Percentiles rank a stretch among this genome's conserved stretches.
phyloP scores from a whole-genome alignment of 306 rosid genomes.

The Hippophae tibetana region DNA sequence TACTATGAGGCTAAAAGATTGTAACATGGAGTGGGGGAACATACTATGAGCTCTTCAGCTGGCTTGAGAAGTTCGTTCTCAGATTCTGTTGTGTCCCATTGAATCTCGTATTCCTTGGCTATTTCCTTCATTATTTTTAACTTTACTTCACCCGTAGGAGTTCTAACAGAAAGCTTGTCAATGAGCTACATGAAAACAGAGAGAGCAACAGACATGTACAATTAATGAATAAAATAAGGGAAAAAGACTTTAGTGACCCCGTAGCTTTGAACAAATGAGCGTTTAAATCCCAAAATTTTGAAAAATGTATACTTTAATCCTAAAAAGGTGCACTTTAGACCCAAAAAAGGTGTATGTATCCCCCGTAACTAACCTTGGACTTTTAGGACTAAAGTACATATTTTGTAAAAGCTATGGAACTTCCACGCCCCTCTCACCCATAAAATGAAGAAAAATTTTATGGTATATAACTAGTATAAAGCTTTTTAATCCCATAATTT shows the following conservation, averaged over 20 bases:
- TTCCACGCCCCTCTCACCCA: too few relatives aligned
- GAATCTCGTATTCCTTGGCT: slow-evolving; percentile 77
- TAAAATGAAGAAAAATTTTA: too few relatives aligned
- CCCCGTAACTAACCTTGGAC: too few relatives aligned
- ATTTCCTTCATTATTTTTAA: slow-evolving; percentile 82
- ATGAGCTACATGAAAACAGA: slow-evolving; percentile 46
- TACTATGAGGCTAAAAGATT: background rate
- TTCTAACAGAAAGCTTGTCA: slow-evolving; percentile 94
- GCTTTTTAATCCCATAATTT: too few relatives aligned
- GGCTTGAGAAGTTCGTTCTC: slow-evolving; percentile 83
- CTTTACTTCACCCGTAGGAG: slow-evolving; percentile 63
- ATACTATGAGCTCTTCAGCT: slow-evolving; percentile 72
- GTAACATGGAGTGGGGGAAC: slow-evolving; percentile 19
- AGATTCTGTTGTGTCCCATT: slow-evolving; percentile 78
- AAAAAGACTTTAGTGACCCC: background rate
- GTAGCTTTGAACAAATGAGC: too few relatives aligned
- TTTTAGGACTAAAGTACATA: too few relatives aligned
- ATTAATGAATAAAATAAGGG: background rate
- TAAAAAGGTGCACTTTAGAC: too few relatives aligned
- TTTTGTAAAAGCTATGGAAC: too few relatives aligned
- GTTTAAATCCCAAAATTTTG: too few relatives aligned
- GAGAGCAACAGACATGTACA: background rate
- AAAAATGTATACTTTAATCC: too few relatives aligned
- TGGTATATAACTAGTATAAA: too few relatives aligned
- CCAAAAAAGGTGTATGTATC: too few relatives aligned